Evolutionary conservation across 2,329 filamentous ascomycete species (phyloP).

Genomic region (Ampelomyces quisqualis): DNA sequence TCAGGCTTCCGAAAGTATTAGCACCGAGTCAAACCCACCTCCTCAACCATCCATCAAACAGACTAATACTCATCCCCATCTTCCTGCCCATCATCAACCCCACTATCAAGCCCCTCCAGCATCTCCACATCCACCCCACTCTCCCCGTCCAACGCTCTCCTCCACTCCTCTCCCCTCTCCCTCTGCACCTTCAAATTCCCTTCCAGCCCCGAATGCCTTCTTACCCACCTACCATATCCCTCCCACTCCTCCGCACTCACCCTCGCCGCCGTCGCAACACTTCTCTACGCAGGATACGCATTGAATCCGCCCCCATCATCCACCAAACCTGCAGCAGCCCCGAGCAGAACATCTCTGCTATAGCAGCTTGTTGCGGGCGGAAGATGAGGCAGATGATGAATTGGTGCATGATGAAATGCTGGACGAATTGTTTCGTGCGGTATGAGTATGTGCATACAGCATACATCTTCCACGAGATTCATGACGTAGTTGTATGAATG

Average conservation of each 20-base stretch:
- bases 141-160: conserved; percentile 21
- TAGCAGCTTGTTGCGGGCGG: conserved; percentile 19
- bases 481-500: conserved; percentile 32
- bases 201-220: conserved; percentile 10
- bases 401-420: conserved; percentile 29
- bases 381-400: conserved; percentile 34
- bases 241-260: conserved; percentile 19
- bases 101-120: background rate
- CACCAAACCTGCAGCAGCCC: conserved; percentile 30
- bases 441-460: conserved; percentile 22
- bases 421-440: conserved; percentile 1
- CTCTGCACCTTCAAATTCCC: conserved; percentile 15
- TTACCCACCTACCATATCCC: conserved; percentile 11
- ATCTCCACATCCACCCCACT: background rate
- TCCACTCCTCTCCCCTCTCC: conserved; percentile 19
- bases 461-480: conserved; percentile 36
- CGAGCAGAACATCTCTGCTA: conserved; percentile 36
- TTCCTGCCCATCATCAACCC: background rate
- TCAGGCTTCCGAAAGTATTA: too few species aligned
- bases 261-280: conserved; percentile 19
- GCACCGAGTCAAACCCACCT: too few species aligned
- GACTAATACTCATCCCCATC: background rate
- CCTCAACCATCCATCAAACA: background rate
- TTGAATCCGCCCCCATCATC: conserved; percentile 33
- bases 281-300: conserved; percentile 29